A percentile compares a stretch with the other conserved stretches of the same genome.
phyloP scores from a whole-genome alignment of 2,329 filamentous ascomycete species.

The Arthrobotrys pseudoclavata region DNA sequence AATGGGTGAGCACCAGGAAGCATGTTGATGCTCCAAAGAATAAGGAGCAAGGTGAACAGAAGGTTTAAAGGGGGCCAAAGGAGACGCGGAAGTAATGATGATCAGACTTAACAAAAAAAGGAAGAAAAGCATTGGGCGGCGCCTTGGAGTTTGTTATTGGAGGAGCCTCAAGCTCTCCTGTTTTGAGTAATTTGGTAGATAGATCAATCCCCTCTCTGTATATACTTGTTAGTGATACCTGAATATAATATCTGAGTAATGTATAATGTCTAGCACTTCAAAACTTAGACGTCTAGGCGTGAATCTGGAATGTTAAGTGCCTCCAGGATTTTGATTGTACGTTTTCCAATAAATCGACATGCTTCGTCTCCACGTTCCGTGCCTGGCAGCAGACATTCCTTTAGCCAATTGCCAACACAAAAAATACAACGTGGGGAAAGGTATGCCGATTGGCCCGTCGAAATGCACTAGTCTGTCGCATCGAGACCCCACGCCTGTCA shows the following conservation, averaged over 20 bases:
- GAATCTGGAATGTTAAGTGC: neutral
- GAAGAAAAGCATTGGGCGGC: conserved; percentile 17
- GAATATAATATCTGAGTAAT: conserved; percentile 23
- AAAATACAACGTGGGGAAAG: conserved; percentile 22
- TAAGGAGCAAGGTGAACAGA: conserved; percentile 27
- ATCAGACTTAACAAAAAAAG: neutral
- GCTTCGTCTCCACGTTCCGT: neutral
- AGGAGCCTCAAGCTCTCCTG: neutral
- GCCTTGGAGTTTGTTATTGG: conserved; percentile 20
- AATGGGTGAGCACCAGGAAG: conserved; percentile 78
- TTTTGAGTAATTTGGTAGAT: neutral
- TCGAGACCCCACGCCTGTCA: conserved; percentile 11
- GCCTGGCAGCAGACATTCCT: neutral
- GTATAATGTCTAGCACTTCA: conserved; percentile 45
- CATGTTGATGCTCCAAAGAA: conserved; percentile 45
- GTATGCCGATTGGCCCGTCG: neutral
- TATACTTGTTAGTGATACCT: conserved; percentile 29
- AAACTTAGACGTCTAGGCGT: neutral
- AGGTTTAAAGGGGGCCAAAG: conserved; percentile 11
- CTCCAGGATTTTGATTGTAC: neutral
- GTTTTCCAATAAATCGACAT: neutral
- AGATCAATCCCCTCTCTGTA: conserved; percentile 28
- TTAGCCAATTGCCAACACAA: conserved; percentile 1
- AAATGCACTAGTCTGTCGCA: conserved; percentile 7
- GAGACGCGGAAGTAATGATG: neutral